Evolutionary conservation across 2,329 filamentous ascomycete species (phyloP), one percentile per base, ranked within the genome.

Genomic region (Fusarium sp.): DNA sequence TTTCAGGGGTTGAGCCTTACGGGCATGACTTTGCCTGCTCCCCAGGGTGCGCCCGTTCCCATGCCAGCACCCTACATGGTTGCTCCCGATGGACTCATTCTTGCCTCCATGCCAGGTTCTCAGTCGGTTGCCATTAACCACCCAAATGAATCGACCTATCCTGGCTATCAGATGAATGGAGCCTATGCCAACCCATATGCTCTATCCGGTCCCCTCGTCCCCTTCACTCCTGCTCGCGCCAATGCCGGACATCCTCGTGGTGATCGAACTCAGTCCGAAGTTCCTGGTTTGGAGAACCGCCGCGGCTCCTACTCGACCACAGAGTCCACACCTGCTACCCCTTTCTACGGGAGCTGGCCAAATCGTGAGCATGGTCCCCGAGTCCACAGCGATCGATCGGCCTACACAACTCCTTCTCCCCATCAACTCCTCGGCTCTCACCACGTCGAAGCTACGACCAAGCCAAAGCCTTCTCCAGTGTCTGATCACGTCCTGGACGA

Each of bases 261-360:
- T 53, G 85, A 87, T 38, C 82, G 81, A 74, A 81, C 79, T 18
- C 84, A 85, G 54, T 84, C 85, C 33, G 87, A 91, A 39, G 86
- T 91, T 57, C 90, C 90, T 22, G 87, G 84, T 36, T 83, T 92
- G 35, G 89, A 92, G 74, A 91, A 91, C 65, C 89, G 90, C 29
- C 89, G 90, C 57, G 89, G 88, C 20, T 92, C 90, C 4, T 91
- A 92, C 79, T 92, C 90, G 3, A 92, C 90, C 33, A 92, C 86
- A 7, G 90, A 91, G 79, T 92, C 90, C 12, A 87, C 89, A 31
- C 88, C 90, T 6, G 87, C 90, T 8, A 93, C 89, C 35, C 91
- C 91, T 1, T 90, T 89, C 76, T 91, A 91, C 72, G 88, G 65
- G 41, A 68, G 33, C 87, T 61, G 85, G 86, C 55, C 84, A 86